phyloP scores from a whole-genome alignment of 768 basidiomycete species.

The Suillus bovinus region DNA sequence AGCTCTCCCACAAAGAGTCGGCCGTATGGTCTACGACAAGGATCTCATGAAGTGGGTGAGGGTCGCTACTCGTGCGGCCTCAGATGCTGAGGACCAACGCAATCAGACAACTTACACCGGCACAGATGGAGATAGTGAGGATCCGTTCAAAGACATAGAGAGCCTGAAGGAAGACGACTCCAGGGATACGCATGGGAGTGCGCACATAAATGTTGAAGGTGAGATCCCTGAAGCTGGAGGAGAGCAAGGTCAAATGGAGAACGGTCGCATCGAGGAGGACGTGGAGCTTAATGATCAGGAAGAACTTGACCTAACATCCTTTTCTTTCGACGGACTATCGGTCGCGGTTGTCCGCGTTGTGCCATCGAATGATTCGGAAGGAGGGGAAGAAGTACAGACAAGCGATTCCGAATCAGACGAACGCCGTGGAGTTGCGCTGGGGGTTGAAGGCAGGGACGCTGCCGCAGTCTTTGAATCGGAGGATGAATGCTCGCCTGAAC shows the following conservation, averaged over 20 bases:
- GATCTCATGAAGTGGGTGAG: slow-evolving; percentile 86
- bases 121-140: slow-evolving; percentile 63
- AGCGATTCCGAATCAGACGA: slow-evolving; percentile 40
- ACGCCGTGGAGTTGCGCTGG: slow-evolving; percentile 18
- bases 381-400: slow-evolving; percentile 38
- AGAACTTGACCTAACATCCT: slow-evolving; percentile 68
- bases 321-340: slow-evolving; percentile 67
- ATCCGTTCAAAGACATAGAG: slow-evolving; percentile 92
- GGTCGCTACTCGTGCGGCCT: slow-evolving; percentile 41
- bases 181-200: slow-evolving; percentile 22
- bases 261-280: slow-evolving; percentile 44
- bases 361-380: slow-evolving; percentile 38
- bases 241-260: slow-evolving; percentile 18
- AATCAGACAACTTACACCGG: slow-evolving; percentile 30
- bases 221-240: slow-evolving; percentile 15
- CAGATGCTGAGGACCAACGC: slow-evolving; percentile 30
- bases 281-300: slow-evolving; percentile 55
- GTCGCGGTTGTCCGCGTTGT: slow-evolving; percentile 52
- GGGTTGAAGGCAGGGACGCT: slow-evolving; percentile 12
- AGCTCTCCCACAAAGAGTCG: slow-evolving; percentile 71
- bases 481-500: slow-evolving; percentile 35
- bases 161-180: slow-evolving; percentile 68
- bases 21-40: slow-evolving; percentile 87
- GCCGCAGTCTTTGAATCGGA: slow-evolving; percentile 32
- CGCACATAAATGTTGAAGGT: neutral